Conservation (phyloP, 2,329 filamentous ascomycete genomes). For the Grosmannia serpens region DNA sequence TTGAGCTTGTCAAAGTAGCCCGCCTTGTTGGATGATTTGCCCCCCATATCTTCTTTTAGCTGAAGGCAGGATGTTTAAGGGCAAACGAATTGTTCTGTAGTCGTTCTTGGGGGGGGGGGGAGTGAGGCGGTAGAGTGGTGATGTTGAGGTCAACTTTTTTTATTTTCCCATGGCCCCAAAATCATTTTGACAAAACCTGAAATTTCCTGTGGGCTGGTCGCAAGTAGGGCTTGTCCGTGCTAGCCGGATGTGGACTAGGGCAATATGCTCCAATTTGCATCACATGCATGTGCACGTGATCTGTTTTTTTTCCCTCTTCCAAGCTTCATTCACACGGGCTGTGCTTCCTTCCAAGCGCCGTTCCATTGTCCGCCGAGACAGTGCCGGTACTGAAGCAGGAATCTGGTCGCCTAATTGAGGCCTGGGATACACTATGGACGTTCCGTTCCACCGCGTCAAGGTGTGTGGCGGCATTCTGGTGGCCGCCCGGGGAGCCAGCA, state of each 20-base stretch:
- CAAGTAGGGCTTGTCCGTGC: slow-evolving; percentile 1
- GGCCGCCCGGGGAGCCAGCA: slow-evolving; percentile 59
- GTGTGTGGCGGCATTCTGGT: slow-evolving; percentile 49
- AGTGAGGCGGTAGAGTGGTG: slow-evolving; percentile 4
- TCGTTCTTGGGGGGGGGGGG: background rate
- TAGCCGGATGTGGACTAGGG: background rate
- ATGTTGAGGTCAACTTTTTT: slow-evolving; percentile 1
- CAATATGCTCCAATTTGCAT: background rate
- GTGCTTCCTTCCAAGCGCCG: no score
- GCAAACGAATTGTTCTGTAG: slow-evolving; percentile 30
- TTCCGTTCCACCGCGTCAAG: slow-evolving; percentile 56
- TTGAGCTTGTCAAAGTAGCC: slow-evolving; percentile 99
- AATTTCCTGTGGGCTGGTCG: slow-evolving; percentile 2
- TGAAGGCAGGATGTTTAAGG: slow-evolving; percentile 99
- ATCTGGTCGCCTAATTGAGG: no score
- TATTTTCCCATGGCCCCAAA: background rate
- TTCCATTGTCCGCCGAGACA: no score
- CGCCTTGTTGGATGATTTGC: slow-evolving; percentile 83
- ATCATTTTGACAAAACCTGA: background rate
- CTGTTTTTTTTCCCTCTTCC: background rate
- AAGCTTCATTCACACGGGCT: no score
- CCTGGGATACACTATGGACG: slow-evolving; percentile 2
- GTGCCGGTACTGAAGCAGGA: no score
- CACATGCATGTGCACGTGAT: slow-evolving; percentile 4
- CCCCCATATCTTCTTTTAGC: slow-evolving; percentile 94